Evolutionary conservation across 495 filamentous ascomycete species (phyloP), one percentile per base, ranked within the genome.

Genomic region (Beverwykella pulmonaria): DNA sequence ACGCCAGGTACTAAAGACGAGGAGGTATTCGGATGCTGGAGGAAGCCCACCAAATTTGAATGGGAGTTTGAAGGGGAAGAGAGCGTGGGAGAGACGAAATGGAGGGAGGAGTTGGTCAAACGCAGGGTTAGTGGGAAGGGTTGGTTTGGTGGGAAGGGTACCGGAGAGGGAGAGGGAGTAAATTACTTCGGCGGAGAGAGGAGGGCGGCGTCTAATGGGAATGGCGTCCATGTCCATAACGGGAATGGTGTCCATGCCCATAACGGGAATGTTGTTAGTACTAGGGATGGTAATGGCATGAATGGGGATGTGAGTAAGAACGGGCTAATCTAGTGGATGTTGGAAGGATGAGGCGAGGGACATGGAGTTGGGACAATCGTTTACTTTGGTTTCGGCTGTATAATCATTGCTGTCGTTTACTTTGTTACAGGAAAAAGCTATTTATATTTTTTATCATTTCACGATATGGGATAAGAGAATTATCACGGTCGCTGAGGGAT

Each of bases 91-190:
- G 48, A 61, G 64, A 39, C 46, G 32, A 29, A 27, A 20, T 54
- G 56, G 57, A 29, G 64, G 26, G 64, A 67, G 57, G 64, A 67
- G 36, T 48, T 61, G 39, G 64, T 67, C 1, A 67, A 26, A 57
- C 61, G 58, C 49, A 61, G 64, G 50, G 54, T 60, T 44, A 66
- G 63, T 53, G 63, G 63, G n/a, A 59, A 54, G 54, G 25, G 6
- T 47, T 63, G 61, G 61, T 52, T 25, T 29, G 20, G 10, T 1
- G 32, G 19, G 26, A 27, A 60, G 30, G 22, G 12, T 10, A 46
- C 8, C 25, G 57, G 20, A 15, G 30, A 60, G 25, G 57, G 57
- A 12, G 9, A 8, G 14, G 19, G 19, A 2, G 25, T 5, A 46
- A 25, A 10, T 55, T n/a, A 44, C 15, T 44, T 44, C 39, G 17